Conservation (phyloP, 805 yeast species). For the Lipomyces japonicus region DNA sequence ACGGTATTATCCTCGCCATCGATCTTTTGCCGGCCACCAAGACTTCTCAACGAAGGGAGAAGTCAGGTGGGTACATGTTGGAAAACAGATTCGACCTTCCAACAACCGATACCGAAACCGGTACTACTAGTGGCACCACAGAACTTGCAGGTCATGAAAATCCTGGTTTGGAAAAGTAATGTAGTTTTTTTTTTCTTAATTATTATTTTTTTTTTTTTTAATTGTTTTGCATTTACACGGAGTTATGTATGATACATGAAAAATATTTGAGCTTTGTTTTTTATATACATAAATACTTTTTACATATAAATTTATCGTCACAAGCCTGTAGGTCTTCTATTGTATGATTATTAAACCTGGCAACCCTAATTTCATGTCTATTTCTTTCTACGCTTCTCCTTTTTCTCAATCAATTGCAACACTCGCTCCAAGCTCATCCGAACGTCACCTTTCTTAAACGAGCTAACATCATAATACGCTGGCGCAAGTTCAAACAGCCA, state of each 20-base stretch:
- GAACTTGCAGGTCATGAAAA: background rate
- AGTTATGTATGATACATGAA: background rate
- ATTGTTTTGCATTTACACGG: background rate
- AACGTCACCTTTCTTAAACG: slow-evolving; percentile 68
- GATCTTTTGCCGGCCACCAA: slow-evolving; percentile 56
- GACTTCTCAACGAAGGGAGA: slow-evolving; percentile 15
- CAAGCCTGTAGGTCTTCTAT: too few relatives aligned
- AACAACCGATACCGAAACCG: background rate
- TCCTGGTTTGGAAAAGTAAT: background rate
- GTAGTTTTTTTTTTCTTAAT: background rate
- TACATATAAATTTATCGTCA: too few relatives aligned
- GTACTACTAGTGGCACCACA: background rate
- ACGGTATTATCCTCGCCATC: slow-evolving; percentile 57
- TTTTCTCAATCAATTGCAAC: slow-evolving; percentile 43
- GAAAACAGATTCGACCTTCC: background rate
- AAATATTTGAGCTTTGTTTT: too few relatives aligned
- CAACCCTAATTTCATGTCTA: background rate
- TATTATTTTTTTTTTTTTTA: background rate
- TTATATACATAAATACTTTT: too few relatives aligned
- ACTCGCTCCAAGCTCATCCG: slow-evolving; percentile 65
- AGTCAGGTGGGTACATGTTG: slow-evolving; percentile 5
- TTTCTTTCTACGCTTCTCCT: slow-evolving; percentile 30
- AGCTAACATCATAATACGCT: slow-evolving; percentile 58
- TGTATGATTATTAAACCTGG: too few relatives aligned
- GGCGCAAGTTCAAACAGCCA: slow-evolving; percentile 86